phyloP scores from a whole-genome alignment of 2,329 filamentous ascomycete species.

The Paecilomyces niveus region DNA sequence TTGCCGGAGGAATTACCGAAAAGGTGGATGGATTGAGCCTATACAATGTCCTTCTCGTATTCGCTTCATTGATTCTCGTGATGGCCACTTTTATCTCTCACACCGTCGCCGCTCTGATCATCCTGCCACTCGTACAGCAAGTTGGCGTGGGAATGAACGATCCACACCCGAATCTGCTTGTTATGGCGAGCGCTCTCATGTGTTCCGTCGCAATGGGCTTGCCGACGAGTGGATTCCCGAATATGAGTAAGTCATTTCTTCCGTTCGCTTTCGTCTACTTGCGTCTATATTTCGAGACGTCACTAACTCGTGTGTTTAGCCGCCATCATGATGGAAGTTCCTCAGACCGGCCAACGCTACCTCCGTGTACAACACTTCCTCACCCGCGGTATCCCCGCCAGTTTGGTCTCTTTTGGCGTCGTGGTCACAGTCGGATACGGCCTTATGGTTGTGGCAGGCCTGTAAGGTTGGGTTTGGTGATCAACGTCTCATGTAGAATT shows the following conservation, averaged over 20 bases:
- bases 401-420: slow-evolving; percentile 70
- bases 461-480: slow-evolving; percentile 38
- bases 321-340: slow-evolving; percentile 98
- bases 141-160: slow-evolving; percentile 80
- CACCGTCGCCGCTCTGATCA: slow-evolving; percentile 91
- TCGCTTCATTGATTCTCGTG: slow-evolving; percentile 75
- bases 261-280: slow-evolving; percentile 4
- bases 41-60: slow-evolving; percentile 81
- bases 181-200: slow-evolving; percentile 94
- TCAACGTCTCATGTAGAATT: neutral
- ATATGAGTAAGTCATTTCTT: slow-evolving; percentile 77
- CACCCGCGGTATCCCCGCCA: slow-evolving; percentile 82
- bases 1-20: slow-evolving; percentile 69
- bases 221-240: slow-evolving; percentile 93
- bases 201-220: slow-evolving; percentile 96
- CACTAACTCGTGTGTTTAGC: slow-evolving; percentile 44
- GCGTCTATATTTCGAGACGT: neutral
- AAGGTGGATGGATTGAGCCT: slow-evolving; percentile 71
- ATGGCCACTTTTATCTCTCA: slow-evolving; percentile 98
- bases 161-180: slow-evolving; percentile 86
- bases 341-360: slow-evolving; percentile 82
- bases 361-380: slow-evolving; percentile 91
- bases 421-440: slow-evolving; percentile 87
- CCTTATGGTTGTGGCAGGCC: slow-evolving; percentile 69
- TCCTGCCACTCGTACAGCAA: slow-evolving; percentile 80